Percentiles rank a stretch among this genome's conserved stretches.
Conservation (phyloP, 176 grass and related monocot species). For the Carex scoparia region DNA sequence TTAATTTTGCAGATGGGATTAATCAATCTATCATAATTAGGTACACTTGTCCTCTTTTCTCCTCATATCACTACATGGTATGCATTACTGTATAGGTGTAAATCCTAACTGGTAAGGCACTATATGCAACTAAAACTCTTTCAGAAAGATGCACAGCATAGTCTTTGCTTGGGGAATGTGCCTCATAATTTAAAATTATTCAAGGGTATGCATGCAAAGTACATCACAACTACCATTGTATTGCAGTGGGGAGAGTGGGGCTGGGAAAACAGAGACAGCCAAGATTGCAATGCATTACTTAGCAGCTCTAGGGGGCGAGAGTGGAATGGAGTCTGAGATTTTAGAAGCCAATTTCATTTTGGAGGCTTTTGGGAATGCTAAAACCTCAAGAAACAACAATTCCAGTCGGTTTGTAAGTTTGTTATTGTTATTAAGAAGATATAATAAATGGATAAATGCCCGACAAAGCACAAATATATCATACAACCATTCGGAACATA, state of each 20-base stretch:
- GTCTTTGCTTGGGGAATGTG: neutral
- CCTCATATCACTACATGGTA: neutral
- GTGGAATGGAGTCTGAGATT: constrained; percentile 77
- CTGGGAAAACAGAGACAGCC: constrained; percentile 98
- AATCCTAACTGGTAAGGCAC: neutral
- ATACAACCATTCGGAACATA: neutral
- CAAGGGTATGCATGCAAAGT: neutral
- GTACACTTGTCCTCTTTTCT: constrained; percentile 29
- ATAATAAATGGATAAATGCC: neutral
- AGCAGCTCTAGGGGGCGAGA: constrained; percentile 65
- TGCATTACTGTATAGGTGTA: neutral
- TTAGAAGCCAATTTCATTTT: constrained; percentile 82
- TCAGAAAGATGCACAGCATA: neutral
- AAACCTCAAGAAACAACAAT: constrained; percentile 88
- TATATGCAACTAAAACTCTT: constrained; percentile 3
- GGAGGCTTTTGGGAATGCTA: constrained; percentile 96
- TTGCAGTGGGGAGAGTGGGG: constrained; percentile 93
- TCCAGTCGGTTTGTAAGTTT: constrained; percentile 94
- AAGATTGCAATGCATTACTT: constrained; percentile 99
- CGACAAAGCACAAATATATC: neutral
- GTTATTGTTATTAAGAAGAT: neutral
- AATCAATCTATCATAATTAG: constrained; percentile 99
- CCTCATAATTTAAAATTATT: neutral
- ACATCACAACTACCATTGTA: constrained; percentile 16
- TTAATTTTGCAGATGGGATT: constrained; percentile 62